Evolutionary conservation across 2,329 filamentous ascomycete species (phyloP).

Genomic region (Didymellaceae sp.): DNA sequence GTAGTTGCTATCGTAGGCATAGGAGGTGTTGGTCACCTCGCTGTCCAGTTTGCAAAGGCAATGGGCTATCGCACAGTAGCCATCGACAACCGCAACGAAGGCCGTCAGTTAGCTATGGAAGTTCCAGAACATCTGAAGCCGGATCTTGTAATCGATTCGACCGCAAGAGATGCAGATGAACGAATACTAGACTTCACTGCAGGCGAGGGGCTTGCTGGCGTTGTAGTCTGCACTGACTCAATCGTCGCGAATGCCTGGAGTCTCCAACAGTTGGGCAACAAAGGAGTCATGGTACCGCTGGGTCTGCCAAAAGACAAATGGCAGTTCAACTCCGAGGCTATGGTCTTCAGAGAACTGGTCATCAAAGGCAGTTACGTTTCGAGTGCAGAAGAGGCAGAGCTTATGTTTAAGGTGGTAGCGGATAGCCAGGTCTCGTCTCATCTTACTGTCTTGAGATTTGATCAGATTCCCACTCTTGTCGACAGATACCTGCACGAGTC

Average conservation of each 20-base stretch:
- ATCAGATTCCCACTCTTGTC: conserved; percentile 29
- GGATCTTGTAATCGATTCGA: conserved; percentile 29
- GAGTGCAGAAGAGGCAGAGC: conserved; percentile 30
- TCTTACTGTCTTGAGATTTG: conserved; percentile 29
- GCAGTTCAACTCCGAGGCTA: conserved; percentile 34
- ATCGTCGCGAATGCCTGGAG: conserved; percentile 33
- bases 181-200: conserved; percentile 23
- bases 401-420: conserved; percentile 33
- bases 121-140: conserved; percentile 23
- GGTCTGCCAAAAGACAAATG: conserved; percentile 35
- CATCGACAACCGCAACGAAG: conserved; percentile 35
- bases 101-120: conserved; percentile 28
- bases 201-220: conserved; percentile 32
- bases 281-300: conserved; percentile 33
- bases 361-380: conserved; percentile 37
- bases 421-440: conserved; percentile 29
- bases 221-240: conserved; percentile 37
- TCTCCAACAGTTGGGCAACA: conserved; percentile 29
- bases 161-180: conserved; percentile 20
- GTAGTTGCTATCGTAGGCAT: conserved; percentile 82
- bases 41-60: conserved; percentile 70
- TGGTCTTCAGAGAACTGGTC: conserved; percentile 34
- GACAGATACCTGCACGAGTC: conserved; percentile 27
- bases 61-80: conserved; percentile 32
- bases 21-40: conserved; percentile 78